Evolutionary conservation across 2,329 filamentous ascomycete genomes (phyloP), one percentile per base, ranked within the genome.

Genomic region (Xylaria sp.): DNA sequence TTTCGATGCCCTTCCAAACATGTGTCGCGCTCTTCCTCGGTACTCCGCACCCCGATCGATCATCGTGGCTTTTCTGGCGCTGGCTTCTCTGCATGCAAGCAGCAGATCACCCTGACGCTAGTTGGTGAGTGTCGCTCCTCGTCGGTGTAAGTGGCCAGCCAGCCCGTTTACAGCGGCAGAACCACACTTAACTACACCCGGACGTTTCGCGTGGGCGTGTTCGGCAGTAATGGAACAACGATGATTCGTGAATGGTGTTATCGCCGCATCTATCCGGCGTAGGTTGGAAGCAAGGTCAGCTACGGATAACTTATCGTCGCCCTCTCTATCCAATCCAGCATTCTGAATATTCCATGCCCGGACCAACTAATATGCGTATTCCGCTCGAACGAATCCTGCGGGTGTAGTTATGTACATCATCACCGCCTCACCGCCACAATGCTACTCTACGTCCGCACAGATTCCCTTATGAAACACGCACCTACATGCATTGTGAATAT

Each of bases 351-450:
- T 27, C 24, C 24, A 27, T 27, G 24, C 4, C 24, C 24, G 4
- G 24, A 27, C 24, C 24, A 27, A 27, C 24, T 27, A 27, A 27
- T 4, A 36, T 36, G 34, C 34, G 4, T 51, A 51, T 17, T 27
- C 48, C 5, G 9, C 7, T 19, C 7, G 51, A 55, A 36, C n/a
- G 24, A 55, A 55, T 55, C 51, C 51, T 19, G 17, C 34, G 6
- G 7, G 21, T 3, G 30, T 27, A n/a, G n/a, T n/a, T n/a, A 19
- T 9, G 21, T 30, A 51, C 24, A 42, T 11, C 5, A 39, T 36
- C 34, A 55, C 34, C 32, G 36, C 27, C 30, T 56, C n/a, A 32
- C 24, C 57, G 63, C 63, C 63, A 66, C 64, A 27, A 61, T 57
- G 24, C 58, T 50, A 54, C 54, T 21, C n/a, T 30, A 59, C n/a